Evolutionary conservation across 768 basidiomycete species (phyloP).

Genomic region (Tricholoma sp.): DNA sequence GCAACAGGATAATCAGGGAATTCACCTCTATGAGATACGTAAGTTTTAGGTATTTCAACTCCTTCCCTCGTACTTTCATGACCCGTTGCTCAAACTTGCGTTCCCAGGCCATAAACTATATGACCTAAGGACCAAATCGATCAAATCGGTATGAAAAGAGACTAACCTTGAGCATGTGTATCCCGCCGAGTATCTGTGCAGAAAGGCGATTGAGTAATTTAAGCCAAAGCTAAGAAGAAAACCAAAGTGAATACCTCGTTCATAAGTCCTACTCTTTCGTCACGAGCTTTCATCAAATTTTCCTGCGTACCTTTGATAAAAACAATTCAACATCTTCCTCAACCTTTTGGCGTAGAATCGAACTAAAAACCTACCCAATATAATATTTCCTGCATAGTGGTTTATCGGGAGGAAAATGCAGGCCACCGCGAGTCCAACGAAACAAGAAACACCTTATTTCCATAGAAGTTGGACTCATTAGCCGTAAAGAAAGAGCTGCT

Average conservation of each 20-base stretch:
- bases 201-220: background rate
- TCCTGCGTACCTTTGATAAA: constrained; percentile 50
- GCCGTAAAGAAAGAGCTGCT: background rate
- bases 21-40: constrained; percentile 83
- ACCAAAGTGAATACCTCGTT: constrained; percentile 64
- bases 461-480: background rate
- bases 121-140: background rate
- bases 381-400: constrained; percentile 77
- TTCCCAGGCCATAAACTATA: constrained; percentile 90
- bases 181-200: constrained; percentile 80
- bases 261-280: constrained; percentile 88
- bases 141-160: background rate
- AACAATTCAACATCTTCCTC: background rate
- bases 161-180: constrained; percentile 81
- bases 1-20: background rate
- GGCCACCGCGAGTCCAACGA: constrained; percentile 74
- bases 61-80: constrained; percentile 67
- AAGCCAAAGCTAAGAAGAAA: background rate
- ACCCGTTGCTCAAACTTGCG: constrained; percentile 80
- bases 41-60: constrained; percentile 77
- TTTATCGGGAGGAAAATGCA: constrained; percentile 73
- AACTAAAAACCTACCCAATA: constrained; percentile 33
- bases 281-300: constrained; percentile 86
- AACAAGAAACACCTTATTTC: constrained; percentile 62
- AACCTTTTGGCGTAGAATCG: too few relatives aligned